These are phyloP conservation scores for Talaromyces piceae DNA, from an alignment of 2,329 filamentous ascomycete species.

Conservation along the genomic window DNA sequence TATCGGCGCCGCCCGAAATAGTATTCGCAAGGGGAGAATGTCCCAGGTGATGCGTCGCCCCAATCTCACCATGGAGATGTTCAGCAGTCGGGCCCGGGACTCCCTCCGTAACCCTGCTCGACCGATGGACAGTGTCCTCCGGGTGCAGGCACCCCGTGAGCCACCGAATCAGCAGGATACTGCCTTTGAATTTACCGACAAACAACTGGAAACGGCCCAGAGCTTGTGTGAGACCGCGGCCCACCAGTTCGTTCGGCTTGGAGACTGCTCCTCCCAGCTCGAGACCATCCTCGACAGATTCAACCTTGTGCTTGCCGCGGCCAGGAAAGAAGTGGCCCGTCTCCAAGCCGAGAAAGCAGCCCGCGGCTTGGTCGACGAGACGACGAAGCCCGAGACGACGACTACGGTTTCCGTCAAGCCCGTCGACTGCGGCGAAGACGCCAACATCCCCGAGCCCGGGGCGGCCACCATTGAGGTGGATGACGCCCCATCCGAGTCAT, in stretches of 20 bases:
- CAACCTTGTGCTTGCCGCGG: constrained; percentile 53
- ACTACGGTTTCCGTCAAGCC: neutral
- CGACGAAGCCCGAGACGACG: constrained; percentile 10
- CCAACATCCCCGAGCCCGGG: constrained; percentile 15
- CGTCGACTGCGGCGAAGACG: constrained; percentile 10
- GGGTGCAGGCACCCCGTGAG: neutral
- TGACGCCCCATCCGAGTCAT: constrained; percentile 26
- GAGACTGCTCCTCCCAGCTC: constrained; percentile 74
- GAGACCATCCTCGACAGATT: constrained; percentile 61
- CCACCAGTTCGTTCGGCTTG: constrained; percentile 81
- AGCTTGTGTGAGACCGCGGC: constrained; percentile 77
- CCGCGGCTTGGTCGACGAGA: constrained; percentile 15
- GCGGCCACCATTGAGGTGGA: constrained; percentile 28
- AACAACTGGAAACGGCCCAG: constrained; percentile 71
- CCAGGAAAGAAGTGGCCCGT: constrained; percentile 53
- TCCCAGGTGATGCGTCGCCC: constrained; percentile 23
- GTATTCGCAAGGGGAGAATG: constrained; percentile 78
- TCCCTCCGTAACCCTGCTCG: constrained; percentile 2
- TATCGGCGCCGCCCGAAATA: constrained; percentile 70
- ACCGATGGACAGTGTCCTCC: neutral
- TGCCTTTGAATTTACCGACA: constrained; percentile 67
- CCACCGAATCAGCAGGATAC: constrained; percentile 52
- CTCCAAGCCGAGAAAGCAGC: constrained; percentile 45
- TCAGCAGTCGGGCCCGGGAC: constrained; percentile 5
- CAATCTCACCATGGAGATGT: constrained; percentile 12